Base-by-base conservation (phyloP, 345 rosid species). In the Hevea brasiliensis region DNA sequence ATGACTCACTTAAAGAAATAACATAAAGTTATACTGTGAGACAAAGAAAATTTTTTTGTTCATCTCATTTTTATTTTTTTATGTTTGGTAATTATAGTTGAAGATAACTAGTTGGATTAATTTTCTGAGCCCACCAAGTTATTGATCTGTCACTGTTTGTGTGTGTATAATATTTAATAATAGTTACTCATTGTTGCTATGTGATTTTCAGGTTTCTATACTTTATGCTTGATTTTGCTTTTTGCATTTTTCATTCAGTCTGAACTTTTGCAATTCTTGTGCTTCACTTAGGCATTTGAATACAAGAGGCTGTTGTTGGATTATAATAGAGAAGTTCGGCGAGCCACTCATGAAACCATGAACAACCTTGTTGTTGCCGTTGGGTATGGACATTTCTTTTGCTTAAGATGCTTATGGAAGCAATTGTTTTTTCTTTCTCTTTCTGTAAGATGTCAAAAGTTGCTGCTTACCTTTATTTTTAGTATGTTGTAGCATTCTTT, bases 291-390 rank as follows among this genome's bases (percentile, higher is more conserved):
- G 98, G 90, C 88, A 42, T 94, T 92, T 78, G 94, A 92, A 78
- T 92, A 92, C 90, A 92, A 88, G 85, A 90, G 85, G 87, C 76
- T 94, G 78, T 76, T 94, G 81, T 56, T 94, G 82, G 99, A 94
- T 78, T 94, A 90, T 73, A 94, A 80, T 70, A 90, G 97, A 83
- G 99, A 94, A 67, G 98, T 94, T 82, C 96, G 99, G 60, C 96
- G 92, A 70, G 92, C 92, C 78, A 90, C 97, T 4, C 89, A 91
- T 77, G 98, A 90, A 41, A 82, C 91, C 71, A 94, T 92, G 99
- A 81, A 84, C 75, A 85, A 76, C 81, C 83, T 94, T 80, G 96
- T 90, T 73, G 76, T 78, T 70, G 78, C 87, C 69, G 86, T 90
- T 14, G 96, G 99, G 99, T 94, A 86, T 61, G 86, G 59, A 63